Conservation (phyloP, 2,329 filamentous ascomycete species). For the Magnaporthales sp. region DNA sequence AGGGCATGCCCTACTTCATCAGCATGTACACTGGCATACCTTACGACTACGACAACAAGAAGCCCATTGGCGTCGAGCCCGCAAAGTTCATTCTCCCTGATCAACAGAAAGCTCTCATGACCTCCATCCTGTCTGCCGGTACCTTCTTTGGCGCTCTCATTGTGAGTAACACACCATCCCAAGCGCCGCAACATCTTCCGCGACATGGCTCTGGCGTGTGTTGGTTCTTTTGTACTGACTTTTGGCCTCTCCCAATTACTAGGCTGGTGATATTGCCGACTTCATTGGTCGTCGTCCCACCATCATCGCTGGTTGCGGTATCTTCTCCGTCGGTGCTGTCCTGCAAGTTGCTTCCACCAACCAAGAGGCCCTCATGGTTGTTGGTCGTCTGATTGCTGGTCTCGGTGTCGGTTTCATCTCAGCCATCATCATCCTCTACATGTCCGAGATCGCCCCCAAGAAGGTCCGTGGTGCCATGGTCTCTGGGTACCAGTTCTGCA, state of each 20-base stretch:
- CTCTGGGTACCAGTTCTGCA: conserved; percentile 66
- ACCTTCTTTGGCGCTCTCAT: conserved; percentile 75
- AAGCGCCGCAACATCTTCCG: too few relatives aligned
- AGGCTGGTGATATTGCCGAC: conserved; percentile 67
- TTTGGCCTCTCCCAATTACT: not conserved
- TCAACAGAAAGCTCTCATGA: conserved; percentile 46
- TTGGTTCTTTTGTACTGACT: too few relatives aligned
- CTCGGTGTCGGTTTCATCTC: conserved; percentile 75
- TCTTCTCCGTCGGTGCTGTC: conserved; percentile 62
- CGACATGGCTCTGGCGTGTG: not conserved
- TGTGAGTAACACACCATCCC: conserved; percentile 1
- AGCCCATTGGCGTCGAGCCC: not conserved
- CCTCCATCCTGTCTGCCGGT: conserved; percentile 67
- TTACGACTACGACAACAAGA: not conserved
- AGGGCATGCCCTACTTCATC: conserved; percentile 44
- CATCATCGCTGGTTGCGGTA: conserved; percentile 59
- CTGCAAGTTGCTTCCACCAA: conserved; percentile 54
- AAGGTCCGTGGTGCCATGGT: conserved; percentile 50
- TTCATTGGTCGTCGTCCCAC: conserved; percentile 65
- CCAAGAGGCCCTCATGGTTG: conserved; percentile 54
- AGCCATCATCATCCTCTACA: conserved; percentile 75
- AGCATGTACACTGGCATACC: conserved; percentile 1
- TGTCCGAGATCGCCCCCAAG: conserved; percentile 71
- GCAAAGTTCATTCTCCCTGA: not conserved
- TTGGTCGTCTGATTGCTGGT: conserved; percentile 67